Evolutionary conservation across 2,329 filamentous ascomycete species (phyloP), one percentile per base, ranked within the genome.

Genomic region (Curvularia lunata): DNA sequence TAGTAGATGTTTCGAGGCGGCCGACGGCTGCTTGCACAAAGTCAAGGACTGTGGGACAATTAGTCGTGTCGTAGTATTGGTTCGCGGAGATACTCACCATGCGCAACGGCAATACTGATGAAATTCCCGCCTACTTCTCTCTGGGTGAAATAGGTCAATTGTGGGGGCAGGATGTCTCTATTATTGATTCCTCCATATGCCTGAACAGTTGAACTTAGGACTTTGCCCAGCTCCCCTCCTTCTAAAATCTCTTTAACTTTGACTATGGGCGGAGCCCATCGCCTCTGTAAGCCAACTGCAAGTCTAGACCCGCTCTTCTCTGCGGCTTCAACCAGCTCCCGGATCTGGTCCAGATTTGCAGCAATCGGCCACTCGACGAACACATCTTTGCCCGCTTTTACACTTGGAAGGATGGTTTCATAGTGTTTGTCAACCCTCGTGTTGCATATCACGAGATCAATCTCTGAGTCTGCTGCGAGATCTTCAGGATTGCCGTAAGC

Each of bases 391-490:
- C 85, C 85, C 0, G 82, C 81, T 16, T 76, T 74, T 1, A 87
- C 59, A 16, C 80, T 82, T 0, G 84, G 82, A 5, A 78, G 69
- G 0, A 80, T 75, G 0, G 79, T 80, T 2, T 74, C 62, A 42
- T 80, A 76, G 59, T 88, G 86, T 2, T 77, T 78, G 59, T 86
- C 84, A 0, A 86, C 85, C 1, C 84, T 78, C 0, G 84, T 86
- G 37, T 71, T 72, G 61, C 82, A 82, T 5, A 87, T 81, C 1
- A 88, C 83, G 59, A 69, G 54, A 37, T 68, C 63, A 10, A 71
- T 54, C 5, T 69, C 62, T 2, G 54, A 56, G 27, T n/a, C 76
- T 77, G 8, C 80, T 5, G 81, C 81, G 5, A 83, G 68, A 12
- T 78, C 78, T 42, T 77, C 68, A 0, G 79, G 69, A 27, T 71